A percentile compares a stretch with the other conserved stretches of the same genome.
phyloP scores from a whole-genome alignment of 768 basidiomycete genomes.

The Tephrocybe sp. region DNA sequence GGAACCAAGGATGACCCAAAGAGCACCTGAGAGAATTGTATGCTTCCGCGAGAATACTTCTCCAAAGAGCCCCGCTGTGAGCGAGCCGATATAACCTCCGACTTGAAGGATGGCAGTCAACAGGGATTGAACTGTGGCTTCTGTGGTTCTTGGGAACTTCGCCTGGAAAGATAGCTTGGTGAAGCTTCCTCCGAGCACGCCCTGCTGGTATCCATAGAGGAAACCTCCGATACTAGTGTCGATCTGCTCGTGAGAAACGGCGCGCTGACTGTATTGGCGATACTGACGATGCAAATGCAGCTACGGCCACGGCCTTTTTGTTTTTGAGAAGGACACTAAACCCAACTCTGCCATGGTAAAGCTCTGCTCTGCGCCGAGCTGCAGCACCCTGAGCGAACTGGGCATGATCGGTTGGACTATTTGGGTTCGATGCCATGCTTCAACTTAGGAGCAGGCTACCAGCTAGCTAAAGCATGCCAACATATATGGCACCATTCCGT shows the following conservation, averaged over 20 bases:
- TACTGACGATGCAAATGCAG: slow-evolving; percentile 17
- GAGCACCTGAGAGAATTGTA: slow-evolving; percentile 16
- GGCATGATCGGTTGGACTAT: neutral
- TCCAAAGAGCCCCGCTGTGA: slow-evolving; percentile 16
- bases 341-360: slow-evolving; percentile 7
- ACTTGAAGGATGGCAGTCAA: slow-evolving; percentile 19
- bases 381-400: slow-evolving; percentile 14
- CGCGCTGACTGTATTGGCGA: neutral
- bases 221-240: slow-evolving; percentile 15
- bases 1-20: slow-evolving; percentile 18
- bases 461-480: no score
- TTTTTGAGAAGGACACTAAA: slow-evolving; percentile 13
- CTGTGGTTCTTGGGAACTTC: slow-evolving; percentile 13
- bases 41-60: slow-evolving; percentile 19
- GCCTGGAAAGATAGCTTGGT: slow-evolving; percentile 14
- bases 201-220: slow-evolving; percentile 19
- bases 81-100: slow-evolving; percentile 16
- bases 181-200: slow-evolving; percentile 17
- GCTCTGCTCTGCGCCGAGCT: slow-evolving; percentile 15
- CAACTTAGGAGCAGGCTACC: no score
- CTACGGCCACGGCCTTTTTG: slow-evolving; percentile 15
- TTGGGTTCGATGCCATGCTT: slow-evolving; percentile 3
- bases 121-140: slow-evolving; percentile 16
- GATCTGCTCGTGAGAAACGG: neutral
- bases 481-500: no score